Base-by-base conservation (phyloP, 352 stramenopile genomes). In the Vaucheria bursata region DNA sequence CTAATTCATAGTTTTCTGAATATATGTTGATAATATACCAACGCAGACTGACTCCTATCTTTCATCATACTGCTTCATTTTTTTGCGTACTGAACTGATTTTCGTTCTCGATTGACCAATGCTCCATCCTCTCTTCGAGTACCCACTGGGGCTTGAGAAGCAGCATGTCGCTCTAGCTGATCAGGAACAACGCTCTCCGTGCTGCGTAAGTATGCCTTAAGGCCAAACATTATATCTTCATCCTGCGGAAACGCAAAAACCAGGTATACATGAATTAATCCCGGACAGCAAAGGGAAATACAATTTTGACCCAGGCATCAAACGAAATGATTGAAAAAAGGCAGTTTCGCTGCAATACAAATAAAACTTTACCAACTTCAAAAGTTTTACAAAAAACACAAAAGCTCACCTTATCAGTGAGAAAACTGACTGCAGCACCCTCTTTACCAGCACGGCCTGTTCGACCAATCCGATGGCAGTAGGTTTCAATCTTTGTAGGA, bases 381-480 rank as follows among this genome's bases (percentile, higher is more conserved):
- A n/a, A n/a, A n/a, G n/a, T n/a, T n/a, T n/a, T n/a, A n/a, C n/a
- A n/a, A n/a, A n/a, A n/a, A n/a, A n/a, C n/a, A n/a, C n/a, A n/a
- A 59, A 18, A 18, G 45, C 12, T 59, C 45, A 59, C 45, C 45
- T 59, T 59, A 25, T 99, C 95, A 0, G 95, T 99, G 35, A 99
- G 89, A 77, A 99, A 95, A 66, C 94, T 98, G 38, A 96, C 97
- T 1, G 96, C 95, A 6, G 97, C 86, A 79, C 96, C 96, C 50
- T 97, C 88, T 84, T 98, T 98, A 50, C 96, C 96, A 1, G 95
- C 95, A 84, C 96, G 92, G 65, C 95, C 96, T 1, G 96, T 99
- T 84, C 96, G 90, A 71, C 96, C 96, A 79, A 99, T 99, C 74
- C 96, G 90, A 88, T 99, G 95, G 82, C 89, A 97, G 87, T 99